Percentiles rank a stretch among this genome's conserved stretches.
Evolutionary conservation across 2,329 filamentous ascomycete genomes (phyloP).

Genomic region (Penicillium sp.): DNA sequence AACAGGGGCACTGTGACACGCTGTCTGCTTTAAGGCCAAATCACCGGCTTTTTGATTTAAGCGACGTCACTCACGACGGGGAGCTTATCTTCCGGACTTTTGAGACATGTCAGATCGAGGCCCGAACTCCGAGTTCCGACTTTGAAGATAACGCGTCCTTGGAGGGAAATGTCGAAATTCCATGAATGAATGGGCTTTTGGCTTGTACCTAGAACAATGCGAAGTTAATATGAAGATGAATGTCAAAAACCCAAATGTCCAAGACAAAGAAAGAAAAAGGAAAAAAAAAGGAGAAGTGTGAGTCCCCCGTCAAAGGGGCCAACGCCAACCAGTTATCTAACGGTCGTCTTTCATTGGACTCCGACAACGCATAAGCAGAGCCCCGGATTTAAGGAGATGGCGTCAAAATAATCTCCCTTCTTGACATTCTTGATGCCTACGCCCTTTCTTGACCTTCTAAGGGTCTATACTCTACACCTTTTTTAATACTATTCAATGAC

Average conservation of each 20-base stretch:
- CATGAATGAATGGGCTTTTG: background rate
- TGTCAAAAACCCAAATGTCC: background rate
- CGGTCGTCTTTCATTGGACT: background rate
- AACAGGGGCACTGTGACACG: background rate
- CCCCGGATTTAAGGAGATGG: background rate
- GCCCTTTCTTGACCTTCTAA: background rate
- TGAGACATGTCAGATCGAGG: background rate
- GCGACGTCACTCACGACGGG: background rate
- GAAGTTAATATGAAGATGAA: background rate
- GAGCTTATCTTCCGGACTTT: background rate
- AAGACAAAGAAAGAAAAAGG: background rate
- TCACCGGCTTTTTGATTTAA: background rate
- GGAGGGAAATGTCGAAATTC: background rate
- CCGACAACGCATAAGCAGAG: background rate
- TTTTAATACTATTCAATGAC: background rate
- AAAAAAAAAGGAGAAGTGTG: background rate
- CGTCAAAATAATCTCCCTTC: background rate
- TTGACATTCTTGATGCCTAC: background rate
- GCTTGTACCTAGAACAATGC: background rate
- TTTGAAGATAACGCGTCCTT: background rate
- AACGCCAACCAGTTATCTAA: background rate
- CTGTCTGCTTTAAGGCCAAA: background rate
- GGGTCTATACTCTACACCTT: background rate
- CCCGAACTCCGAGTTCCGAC: conserved; percentile 3
- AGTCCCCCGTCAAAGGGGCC: background rate